Base-by-base conservation (phyloP, 768 basidiomycete genomes). In the Termitomyces sp. region DNA sequence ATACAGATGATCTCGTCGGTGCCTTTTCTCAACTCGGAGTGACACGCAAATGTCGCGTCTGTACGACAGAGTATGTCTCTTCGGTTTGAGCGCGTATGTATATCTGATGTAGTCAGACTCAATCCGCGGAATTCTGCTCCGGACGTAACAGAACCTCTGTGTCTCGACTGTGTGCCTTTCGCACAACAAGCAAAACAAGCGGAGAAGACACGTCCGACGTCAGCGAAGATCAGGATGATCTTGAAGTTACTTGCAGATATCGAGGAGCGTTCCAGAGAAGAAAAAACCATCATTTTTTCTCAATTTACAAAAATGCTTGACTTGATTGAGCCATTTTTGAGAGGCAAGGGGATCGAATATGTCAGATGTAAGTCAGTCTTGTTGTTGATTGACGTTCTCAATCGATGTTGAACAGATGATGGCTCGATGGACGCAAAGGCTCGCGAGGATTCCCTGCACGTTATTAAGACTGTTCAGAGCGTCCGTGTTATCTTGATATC, bases 241-340 rank as follows among this genome's bases (percentile, higher is more conserved):
- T 65, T 97, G 50, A 80, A 88, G 66, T 71, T 98, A 10, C 75
- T 99, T 44, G 65, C 74, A 12, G 79, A 85, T 18, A 85, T 94
- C 55, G 82, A 87, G 16, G 73, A 78, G 50, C 78, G 83, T 54
- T 79, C 83, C 12, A 72, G 82, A 14, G 72, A 76, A 61, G 93
- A 97, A 69, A 99, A 98, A 81, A 96, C 95, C 0, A 98, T 98
- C 63, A 86, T 99, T 23, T 98, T 98, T 69, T 95, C 93, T 0
- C 95, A 97, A 68, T 93, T 93, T 62, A 98, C 96, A 1, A 79
- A 82, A 55, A 86, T 92, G 89, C 75, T 99, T 61, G 86, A 95
- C 70, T 69, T 98, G 57, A 79, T 97, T 48, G 85, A 95, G 72
- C 90, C 88, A 0, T 97, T 97, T 74, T 76, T 99, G 72, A 76